A percentile compares a stretch with the other conserved stretches of the same genome.
These are phyloP conservation scores for Pseudogymnoascus sp. DNA, from an alignment of 2,329 filamentous ascomycete species.

Conservation along the genomic window DNA sequence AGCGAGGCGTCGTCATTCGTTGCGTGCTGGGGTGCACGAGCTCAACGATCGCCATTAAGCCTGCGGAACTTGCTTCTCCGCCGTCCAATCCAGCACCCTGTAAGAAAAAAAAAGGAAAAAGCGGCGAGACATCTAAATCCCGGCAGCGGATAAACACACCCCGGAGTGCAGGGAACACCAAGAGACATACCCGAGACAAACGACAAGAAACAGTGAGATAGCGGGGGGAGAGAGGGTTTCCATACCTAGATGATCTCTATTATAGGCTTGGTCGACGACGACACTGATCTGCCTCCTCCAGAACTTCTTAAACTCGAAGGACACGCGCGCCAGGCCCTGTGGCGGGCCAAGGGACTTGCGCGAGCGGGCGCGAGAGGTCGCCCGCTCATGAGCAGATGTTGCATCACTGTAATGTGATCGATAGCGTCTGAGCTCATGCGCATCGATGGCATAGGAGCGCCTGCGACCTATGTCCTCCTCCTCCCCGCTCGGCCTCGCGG, in stretches of 20 bases:
- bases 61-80: conserved; percentile 5
- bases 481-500: background rate
- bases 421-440: conserved; percentile 22
- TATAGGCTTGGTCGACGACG: conserved; percentile 40
- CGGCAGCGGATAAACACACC: background rate
- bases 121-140: background rate
- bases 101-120: conserved; percentile 3
- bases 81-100: conserved; percentile 6
- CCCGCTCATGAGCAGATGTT: background rate
- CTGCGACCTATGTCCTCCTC: background rate
- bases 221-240: background rate
- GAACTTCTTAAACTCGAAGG: conserved; percentile 28
- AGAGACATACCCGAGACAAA: background rate
- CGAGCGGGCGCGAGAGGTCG: background rate
- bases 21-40: background rate
- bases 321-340: conserved; percentile 14
- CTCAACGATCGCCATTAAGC: background rate
- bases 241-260: conserved; percentile 50
- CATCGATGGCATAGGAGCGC: conserved; percentile 17
- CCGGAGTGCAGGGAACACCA: background rate
- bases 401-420: conserved; percentile 20
- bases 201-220: background rate
- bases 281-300: conserved; percentile 44
- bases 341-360: background rate
- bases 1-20: background rate